phyloP scores from a whole-genome alignment of 2,329 filamentous ascomycete genomes.

The Phaeosphaeriaceae sp. region DNA sequence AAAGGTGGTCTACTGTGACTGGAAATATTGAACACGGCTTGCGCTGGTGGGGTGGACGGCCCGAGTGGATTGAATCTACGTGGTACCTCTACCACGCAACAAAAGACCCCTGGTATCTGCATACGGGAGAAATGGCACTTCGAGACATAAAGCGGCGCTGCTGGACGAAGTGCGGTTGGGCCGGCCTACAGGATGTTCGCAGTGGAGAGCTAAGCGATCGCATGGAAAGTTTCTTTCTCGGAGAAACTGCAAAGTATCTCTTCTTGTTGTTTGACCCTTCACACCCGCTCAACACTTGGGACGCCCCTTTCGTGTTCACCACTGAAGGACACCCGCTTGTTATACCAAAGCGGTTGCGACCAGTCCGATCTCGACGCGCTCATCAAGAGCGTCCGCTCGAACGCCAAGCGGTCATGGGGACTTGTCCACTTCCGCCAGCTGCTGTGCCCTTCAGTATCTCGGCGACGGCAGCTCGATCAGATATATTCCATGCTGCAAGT shows the following conservation, averaged over 20 bases:
- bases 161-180: conserved; percentile 92
- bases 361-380: conserved; percentile 11
- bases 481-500: conserved; percentile 88
- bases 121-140: conserved; percentile 94
- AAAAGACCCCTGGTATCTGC: conserved; percentile 92
- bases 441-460: conserved; percentile 75
- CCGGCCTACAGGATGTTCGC: conserved; percentile 69
- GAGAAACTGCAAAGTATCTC: conserved; percentile 95
- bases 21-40: conserved; percentile 85
- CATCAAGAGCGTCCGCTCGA: conserved; percentile 5
- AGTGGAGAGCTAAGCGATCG: conserved; percentile 87
- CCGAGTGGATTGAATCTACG: conserved; percentile 96
- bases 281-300: conserved; percentile 86
- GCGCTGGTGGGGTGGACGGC: conserved; percentile 92
- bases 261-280: conserved; percentile 87
- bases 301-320: conserved; percentile 89
- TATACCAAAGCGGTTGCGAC: conserved; percentile 64
- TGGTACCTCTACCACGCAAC: conserved; percentile 96
- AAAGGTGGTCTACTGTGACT: conserved; percentile 88
- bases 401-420: conserved; percentile 50
- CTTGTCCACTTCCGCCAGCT: conserved; percentile 70
- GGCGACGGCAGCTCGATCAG: conserved; percentile 76
- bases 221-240: conserved; percentile 99
- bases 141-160: conserved; percentile 87
- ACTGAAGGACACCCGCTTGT: conserved; percentile 95